A percentile compares a stretch with the other conserved stretches of the same genome.
These are phyloP conservation scores for Pleurotus cornucopiae DNA, from an alignment of 768 basidiomycete genomes.

Conservation along the genomic window DNA sequence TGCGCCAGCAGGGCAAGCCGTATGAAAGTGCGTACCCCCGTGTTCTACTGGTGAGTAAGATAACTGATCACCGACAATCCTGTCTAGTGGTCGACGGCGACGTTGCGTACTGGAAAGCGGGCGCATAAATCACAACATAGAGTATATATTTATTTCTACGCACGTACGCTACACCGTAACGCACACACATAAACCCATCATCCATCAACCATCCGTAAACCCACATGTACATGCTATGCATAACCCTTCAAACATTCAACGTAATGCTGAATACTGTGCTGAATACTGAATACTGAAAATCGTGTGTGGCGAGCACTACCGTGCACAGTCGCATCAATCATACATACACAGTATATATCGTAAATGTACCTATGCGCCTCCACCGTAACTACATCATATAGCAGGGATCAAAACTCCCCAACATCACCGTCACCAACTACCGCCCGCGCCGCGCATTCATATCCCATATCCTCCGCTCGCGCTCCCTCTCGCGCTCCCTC, in stretches of 20 bases:
- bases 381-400: too few relatives aligned
- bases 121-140: conserved; percentile 33
- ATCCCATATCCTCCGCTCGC: conserved; percentile 53
- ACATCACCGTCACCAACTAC: not conserved
- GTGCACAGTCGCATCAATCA: too few relatives aligned
- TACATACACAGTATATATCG: too few relatives aligned
- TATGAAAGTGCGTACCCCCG: conserved; percentile 73
- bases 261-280: too few relatives aligned
- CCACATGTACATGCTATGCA: too few relatives aligned
- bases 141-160: not conserved
- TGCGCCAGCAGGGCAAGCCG: conserved; percentile 94
- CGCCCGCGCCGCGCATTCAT: conserved; percentile 35
- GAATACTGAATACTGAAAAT: too few relatives aligned
- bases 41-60: not conserved
- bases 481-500: conserved; percentile 32
- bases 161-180: not conserved
- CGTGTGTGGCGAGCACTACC: too few relatives aligned
- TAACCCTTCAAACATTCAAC: too few relatives aligned
- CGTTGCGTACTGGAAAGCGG: conserved; percentile 90
- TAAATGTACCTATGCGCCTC: too few relatives aligned
- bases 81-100: conserved; percentile 78
- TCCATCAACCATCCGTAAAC: not conserved
- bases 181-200: not conserved
- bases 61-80: too few relatives aligned
- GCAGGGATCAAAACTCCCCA: too few relatives aligned